Evolutionary conservation across 805 yeast species (phyloP).

Genomic region (Saccharomyces cerevisiae): DNA sequence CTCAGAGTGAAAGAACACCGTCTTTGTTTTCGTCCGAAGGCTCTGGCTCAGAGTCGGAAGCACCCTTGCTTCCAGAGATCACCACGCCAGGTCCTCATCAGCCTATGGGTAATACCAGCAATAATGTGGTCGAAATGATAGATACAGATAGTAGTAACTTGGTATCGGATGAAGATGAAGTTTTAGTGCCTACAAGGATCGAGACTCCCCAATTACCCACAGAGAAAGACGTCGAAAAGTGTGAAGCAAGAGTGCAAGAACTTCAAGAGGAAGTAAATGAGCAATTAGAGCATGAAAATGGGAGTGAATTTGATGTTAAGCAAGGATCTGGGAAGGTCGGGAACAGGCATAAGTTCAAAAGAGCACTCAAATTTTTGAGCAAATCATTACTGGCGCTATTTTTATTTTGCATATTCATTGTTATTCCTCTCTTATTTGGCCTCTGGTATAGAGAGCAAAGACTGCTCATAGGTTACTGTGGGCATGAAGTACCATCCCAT

Average conservation of each 20-base stretch:
- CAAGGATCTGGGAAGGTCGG: conserved; percentile 11
- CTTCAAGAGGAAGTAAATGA: conserved; percentile 1
- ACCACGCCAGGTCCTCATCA: neutral
- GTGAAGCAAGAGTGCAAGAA: conserved; percentile 10
- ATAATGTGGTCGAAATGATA: conserved; percentile 3
- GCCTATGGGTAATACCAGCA: neutral
- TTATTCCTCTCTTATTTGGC: conserved; percentile 34
- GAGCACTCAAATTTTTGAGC: neutral
- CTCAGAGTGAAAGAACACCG: neutral
- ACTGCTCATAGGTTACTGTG: conserved; percentile 65
- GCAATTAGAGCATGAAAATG: neutral
- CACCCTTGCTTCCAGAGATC: neutral
- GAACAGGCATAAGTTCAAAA: conserved; percentile 5
- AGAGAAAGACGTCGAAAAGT: conserved; percentile 12
- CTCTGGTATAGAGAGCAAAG: conserved; percentile 62
- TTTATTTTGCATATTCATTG: conserved; percentile 31
- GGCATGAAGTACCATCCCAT: conserved; percentile 38
- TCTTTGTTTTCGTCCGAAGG: neutral
- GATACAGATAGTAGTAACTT: conserved; percentile 7
- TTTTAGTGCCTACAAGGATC: neutral
- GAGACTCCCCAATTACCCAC: conserved; percentile 16
- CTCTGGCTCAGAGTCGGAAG: neutral
- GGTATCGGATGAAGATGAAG: neutral
- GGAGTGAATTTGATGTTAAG: conserved; percentile 22
- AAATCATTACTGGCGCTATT: conserved; percentile 5